Evolutionary conservation across 1,284 basidiomycete species (phyloP), one percentile per base, ranked within the genome.

Genomic region (Trametes sp.): DNA sequence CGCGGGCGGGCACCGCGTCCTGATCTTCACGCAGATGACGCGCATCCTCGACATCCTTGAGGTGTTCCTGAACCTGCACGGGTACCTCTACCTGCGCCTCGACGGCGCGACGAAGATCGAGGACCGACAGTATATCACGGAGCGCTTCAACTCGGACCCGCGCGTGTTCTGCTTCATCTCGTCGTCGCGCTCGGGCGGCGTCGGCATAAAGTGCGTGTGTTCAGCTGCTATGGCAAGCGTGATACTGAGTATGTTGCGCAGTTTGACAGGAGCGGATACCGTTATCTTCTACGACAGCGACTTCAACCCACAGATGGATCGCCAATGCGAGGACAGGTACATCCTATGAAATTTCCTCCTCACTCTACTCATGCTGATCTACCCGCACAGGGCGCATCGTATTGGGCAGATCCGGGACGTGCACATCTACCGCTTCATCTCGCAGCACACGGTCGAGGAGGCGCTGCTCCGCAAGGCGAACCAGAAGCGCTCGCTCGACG

Each of bases 1-100:
- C 73, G 87, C 87, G 0, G 94, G 87, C 2, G 94, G 95, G 0
- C 96, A 98, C 74, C 91, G 96, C 1, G 86, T 95, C 24, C 83
- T 98, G 52, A 97, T 98, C 70, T 98, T 98, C 76, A 98, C 96
- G 0, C 96, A 98, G 73, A 98, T 98, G 96, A 98, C 96, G 24
- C 85, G 87, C 62, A 92, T 98, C 38, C 83, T 98, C 58, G 96
- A 98, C 76, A 96, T 98, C 59, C 83, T 98, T 54, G 97, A 98
- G 74, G 89, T 90, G 38, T 98, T 97, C 78, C 83, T 98, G 63
- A 97, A 93, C 71, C 90, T 95, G 68, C 95, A 96, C 71, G 97
- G 96, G 0, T 95, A 97, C 74, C 85, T 96, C 6, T 98, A 98
- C 75, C 85, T 98, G 10, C 87, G 96, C 6, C 81, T 98, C 24